Evolutionary conservation across 331 rosid genomes (phyloP).

Genomic region (Malus hybrid): DNA sequence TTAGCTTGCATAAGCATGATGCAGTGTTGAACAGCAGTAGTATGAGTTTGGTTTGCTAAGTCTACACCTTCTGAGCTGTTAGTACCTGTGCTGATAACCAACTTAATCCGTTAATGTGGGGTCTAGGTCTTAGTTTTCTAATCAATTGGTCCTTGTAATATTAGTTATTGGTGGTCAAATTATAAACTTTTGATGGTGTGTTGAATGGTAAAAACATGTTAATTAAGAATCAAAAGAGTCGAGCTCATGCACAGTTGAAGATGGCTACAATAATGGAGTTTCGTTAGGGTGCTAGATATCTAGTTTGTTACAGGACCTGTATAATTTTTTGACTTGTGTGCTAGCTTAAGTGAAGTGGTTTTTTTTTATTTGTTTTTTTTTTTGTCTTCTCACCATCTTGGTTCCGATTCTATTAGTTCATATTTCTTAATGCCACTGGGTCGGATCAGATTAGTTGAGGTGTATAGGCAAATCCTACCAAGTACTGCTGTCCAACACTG

Average conservation of each 20-base stretch:
- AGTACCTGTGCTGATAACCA: neutral
- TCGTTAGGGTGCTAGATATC: neutral
- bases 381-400: neutral
- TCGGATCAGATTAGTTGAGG: conserved; percentile 21
- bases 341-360: neutral
- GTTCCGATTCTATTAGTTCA: neutral
- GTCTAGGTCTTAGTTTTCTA: neutral
- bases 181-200: neutral
- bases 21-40: conserved; percentile 28
- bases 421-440: neutral
- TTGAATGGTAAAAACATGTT: neutral
- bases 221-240: neutral
- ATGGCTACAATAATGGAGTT: neutral
- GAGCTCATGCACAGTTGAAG: neutral
- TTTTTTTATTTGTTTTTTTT: neutral
- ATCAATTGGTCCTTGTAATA: neutral
- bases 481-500: conserved; percentile 35
- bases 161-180: neutral
- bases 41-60: conserved; percentile 13
- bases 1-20: conserved; percentile 23
- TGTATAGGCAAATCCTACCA: conserved; percentile 8
- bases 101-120: neutral
- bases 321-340: neutral
- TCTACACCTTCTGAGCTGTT: conserved; percentile 6
- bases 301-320: neutral